Evolutionary conservation across 2,329 filamentous ascomycete species (phyloP).

Genomic region (Fusarium irregulare): DNA sequence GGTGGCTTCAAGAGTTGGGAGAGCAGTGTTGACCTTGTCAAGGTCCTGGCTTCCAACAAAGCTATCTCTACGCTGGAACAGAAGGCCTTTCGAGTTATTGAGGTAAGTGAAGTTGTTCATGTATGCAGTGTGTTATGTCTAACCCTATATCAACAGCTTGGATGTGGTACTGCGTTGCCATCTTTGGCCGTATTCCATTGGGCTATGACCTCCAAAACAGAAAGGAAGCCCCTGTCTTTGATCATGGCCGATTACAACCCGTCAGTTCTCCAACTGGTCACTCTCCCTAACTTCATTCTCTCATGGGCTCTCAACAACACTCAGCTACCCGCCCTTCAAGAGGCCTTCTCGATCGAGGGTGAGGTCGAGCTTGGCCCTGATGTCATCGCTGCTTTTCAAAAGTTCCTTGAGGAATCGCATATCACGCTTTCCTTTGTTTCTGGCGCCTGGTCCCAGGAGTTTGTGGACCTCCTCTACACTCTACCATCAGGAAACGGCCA

Average conservation of each 20-base stretch:
- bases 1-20: slow-evolving; percentile 93
- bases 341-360: slow-evolving; percentile 62
- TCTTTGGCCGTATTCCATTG: slow-evolving; percentile 77
- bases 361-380: slow-evolving; percentile 73
- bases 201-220: slow-evolving; percentile 48
- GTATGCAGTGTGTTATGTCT: slow-evolving; percentile 14
- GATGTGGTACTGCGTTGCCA: slow-evolving; percentile 82
- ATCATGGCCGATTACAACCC: slow-evolving; percentile 84
- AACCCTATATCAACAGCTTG: slow-evolving; percentile 64
- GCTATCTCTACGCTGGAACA: slow-evolving; percentile 49
- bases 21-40: slow-evolving; percentile 83
- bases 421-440: slow-evolving; percentile 76
- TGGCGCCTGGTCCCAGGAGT: slow-evolving; percentile 76
- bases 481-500: slow-evolving; percentile 23
- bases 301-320: slow-evolving; percentile 68
- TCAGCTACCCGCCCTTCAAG: slow-evolving; percentile 53
- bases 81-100: slow-evolving; percentile 60
- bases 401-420: slow-evolving; percentile 59
- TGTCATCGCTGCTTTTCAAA: slow-evolving; percentile 68
- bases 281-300: slow-evolving; percentile 80
- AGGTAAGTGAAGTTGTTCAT: slow-evolving; percentile 57
- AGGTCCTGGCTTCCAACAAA: slow-evolving; percentile 65
- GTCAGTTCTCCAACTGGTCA: slow-evolving; percentile 80
- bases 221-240: slow-evolving; percentile 62
- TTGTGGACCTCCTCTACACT: slow-evolving; percentile 68